phyloP scores from a whole-genome alignment of 2,329 filamentous ascomycete species.

The Mollisiaceae sp. region DNA sequence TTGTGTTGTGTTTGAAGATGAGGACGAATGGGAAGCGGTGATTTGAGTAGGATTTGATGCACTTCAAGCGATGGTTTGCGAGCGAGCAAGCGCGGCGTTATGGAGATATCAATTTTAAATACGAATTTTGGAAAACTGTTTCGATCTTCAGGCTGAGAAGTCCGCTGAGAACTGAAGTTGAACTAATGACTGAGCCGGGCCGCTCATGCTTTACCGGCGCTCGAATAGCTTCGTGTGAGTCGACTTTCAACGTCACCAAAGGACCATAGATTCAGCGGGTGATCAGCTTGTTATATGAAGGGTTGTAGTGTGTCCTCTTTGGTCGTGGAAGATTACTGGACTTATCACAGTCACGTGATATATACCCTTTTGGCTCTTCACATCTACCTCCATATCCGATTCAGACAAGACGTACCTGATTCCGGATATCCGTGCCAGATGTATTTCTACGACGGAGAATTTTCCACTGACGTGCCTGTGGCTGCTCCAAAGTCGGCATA shows the following conservation, averaged over 20 bases:
- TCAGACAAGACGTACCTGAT: background rate
- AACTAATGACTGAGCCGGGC: too few relatives aligned
- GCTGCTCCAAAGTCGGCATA: background rate
- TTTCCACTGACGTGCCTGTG: background rate
- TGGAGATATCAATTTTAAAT: background rate
- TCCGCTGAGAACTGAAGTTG: too few relatives aligned
- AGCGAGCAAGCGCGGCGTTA: slow-evolving; percentile 1
- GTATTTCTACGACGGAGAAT: slow-evolving; percentile 5
- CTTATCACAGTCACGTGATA: too few relatives aligned
- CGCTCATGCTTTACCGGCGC: too few relatives aligned
- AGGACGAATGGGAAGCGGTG: background rate
- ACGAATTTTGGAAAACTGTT: background rate
- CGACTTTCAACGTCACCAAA: too few relatives aligned
- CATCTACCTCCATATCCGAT: background rate
- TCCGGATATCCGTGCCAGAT: background rate
- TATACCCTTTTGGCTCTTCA: too few relatives aligned
- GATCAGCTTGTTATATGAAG: too few relatives aligned
- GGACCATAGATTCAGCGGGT: too few relatives aligned
- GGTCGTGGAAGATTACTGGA: too few relatives aligned
- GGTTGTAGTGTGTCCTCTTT: too few relatives aligned
- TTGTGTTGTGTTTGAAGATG: slow-evolving; percentile 16
- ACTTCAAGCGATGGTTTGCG: background rate
- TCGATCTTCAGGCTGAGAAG: too few relatives aligned
- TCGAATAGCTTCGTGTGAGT: too few relatives aligned
- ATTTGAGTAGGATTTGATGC: background rate